These are phyloP conservation scores for Coniella lustricola DNA, from an alignment of 2,329 filamentous ascomycete genomes.

Conservation along the genomic window DNA sequence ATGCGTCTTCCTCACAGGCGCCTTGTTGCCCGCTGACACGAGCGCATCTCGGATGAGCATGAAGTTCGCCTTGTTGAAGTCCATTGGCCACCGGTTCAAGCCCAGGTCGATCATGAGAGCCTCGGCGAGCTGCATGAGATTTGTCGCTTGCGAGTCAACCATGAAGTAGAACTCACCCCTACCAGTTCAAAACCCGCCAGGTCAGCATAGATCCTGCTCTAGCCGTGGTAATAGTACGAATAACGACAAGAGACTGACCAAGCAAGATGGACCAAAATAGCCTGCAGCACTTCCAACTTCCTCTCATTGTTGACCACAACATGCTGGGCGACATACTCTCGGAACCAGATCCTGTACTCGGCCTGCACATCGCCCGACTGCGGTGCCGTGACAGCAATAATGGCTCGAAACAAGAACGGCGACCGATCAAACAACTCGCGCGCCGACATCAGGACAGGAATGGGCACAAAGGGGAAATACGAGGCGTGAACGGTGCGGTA, in stretches of 20 bases:
- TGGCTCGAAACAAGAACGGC: slow-evolving; percentile 31
- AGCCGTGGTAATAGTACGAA: too few species aligned
- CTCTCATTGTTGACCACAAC: slow-evolving; percentile 31
- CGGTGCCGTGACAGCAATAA: slow-evolving; percentile 29
- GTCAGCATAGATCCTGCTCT: not conserved
- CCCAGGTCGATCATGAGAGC: slow-evolving; percentile 32
- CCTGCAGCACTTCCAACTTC: slow-evolving; percentile 30
- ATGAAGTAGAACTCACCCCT: slow-evolving; percentile 36
- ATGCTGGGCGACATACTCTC: slow-evolving; percentile 29
- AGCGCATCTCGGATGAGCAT: slow-evolving; percentile 28
- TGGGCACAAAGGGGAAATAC: slow-evolving; percentile 32
- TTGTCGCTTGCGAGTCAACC: slow-evolving; percentile 29
- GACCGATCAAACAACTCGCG: slow-evolving; percentile 26
- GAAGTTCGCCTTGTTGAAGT: slow-evolving; percentile 20
- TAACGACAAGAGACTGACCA: slow-evolving; percentile 25
- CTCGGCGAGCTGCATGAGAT: slow-evolving; percentile 31
- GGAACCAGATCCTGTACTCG: slow-evolving; percentile 29
- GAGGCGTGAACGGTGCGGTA: slow-evolving; percentile 29
- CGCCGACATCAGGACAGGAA: slow-evolving; percentile 21
- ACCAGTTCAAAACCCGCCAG: not conserved
- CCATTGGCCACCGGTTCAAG: slow-evolving; percentile 25
- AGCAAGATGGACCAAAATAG: slow-evolving; percentile 29
- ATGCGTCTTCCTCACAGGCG: slow-evolving; percentile 19
- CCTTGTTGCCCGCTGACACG: slow-evolving; percentile 17
- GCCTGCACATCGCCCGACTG: slow-evolving; percentile 26